Base-by-base conservation (phyloP, 2,329 filamentous ascomycete species). In the Ascochyta fabae region DNA sequence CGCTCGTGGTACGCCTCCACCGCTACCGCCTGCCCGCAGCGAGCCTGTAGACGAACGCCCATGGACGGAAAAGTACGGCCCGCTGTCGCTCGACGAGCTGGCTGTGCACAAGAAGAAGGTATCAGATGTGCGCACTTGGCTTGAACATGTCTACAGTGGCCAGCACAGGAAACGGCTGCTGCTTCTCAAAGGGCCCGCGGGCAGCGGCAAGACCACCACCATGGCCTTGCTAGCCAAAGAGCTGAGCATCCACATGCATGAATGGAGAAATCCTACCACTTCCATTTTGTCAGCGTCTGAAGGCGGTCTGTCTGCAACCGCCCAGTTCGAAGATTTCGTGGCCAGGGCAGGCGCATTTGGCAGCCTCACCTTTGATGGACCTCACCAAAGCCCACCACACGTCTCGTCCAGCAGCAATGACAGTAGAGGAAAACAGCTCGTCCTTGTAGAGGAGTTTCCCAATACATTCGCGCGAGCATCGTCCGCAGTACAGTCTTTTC, bases 71-170 rank as follows among this genome's bases (percentile, higher is more conserved):
- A 86, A 88, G 64, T 98, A 92, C 74, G 88, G 85, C 2, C 94
- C 94, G 0, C 68, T 74, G 3, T 89, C 84, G 64, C 74, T 97
- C 12, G 87, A 92, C 15, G 94, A 98, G 77, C 80, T 99, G 41
- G 94, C 90, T 0, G 94, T 99, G 16, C 93, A 99, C 75, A 97
- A 96, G 79, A 95, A 86, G 67, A 99, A 99, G 75, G 90, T 98
- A 6, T 78, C 86, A 2, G 93, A 98, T 76, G 93, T 98, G 41
- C 85, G 87, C 55, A 82, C 79, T 55, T 98, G 95, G 93, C 79
- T 99, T 31, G 86, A 90, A 39, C 85, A 88, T 69, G 90, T 92
- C 16, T 84, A 92, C 59, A 74, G 77, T 24, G 90, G 91, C 39
- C 77, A 71, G 41, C 73, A 75, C 50, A 75, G 74, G 49, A 87